Conservation (phyloP, 495 filamentous ascomycete genomes). For the Choiromyces venosus region DNA sequence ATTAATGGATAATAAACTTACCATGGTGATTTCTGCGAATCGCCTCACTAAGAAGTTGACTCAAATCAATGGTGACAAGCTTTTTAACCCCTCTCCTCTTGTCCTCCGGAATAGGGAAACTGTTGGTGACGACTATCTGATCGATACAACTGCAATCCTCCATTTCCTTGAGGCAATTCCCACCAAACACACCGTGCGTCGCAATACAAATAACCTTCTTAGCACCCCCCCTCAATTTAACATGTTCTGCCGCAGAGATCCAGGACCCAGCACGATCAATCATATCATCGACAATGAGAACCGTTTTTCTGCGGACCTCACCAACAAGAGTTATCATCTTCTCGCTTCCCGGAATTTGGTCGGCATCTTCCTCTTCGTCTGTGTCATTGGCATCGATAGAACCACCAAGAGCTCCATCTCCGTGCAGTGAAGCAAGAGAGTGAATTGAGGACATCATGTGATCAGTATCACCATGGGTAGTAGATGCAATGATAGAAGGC, state of each 20-base stretch:
- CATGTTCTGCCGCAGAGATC: constrained; percentile 98
- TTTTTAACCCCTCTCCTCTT: constrained; percentile 68
- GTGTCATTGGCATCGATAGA: constrained; percentile 70
- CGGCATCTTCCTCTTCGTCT: constrained; percentile 85
- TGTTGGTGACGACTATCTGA: constrained; percentile 90
- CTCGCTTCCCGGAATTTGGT: constrained; percentile 68
- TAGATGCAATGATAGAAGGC: constrained; percentile 53
- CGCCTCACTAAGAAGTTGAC: constrained; percentile 78
- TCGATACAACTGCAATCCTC: constrained; percentile 88
- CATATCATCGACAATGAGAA: constrained; percentile 97
- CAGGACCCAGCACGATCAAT: constrained; percentile 95
- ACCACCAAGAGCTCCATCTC: constrained; percentile 70
- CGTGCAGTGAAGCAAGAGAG: constrained; percentile 55
- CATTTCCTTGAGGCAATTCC: constrained; percentile 82
- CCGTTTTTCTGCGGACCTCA: constrained; percentile 75
- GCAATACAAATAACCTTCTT: constrained; percentile 97
- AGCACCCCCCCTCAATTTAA: constrained; percentile 83
- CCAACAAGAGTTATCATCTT: constrained; percentile 94
- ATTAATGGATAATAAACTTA: constrained; percentile 50
- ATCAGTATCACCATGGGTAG: constrained; percentile 52
- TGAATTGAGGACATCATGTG: constrained; percentile 62
- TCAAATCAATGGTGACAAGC: constrained; percentile 81
- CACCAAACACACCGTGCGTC: constrained; percentile 89
- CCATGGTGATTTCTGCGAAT: constrained; percentile 94
- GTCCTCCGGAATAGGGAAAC: constrained; percentile 77